Evolutionary conservation across 169 alveolate species (phyloP).

Genomic region (Babesia divergens): DNA sequence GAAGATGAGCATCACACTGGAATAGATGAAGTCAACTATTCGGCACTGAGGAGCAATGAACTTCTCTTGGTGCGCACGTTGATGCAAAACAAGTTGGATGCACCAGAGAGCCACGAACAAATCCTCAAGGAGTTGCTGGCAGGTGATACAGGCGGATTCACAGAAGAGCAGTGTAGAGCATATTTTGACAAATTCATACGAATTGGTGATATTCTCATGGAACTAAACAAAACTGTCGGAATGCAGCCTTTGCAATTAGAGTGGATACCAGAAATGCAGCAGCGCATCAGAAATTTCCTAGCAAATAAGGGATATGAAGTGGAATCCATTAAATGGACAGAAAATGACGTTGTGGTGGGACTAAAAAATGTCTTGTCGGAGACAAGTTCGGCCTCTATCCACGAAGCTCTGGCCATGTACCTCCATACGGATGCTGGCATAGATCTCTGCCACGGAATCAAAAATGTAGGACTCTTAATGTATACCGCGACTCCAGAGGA

Average conservation of each 20-base stretch:
- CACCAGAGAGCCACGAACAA: conserved; percentile 15
- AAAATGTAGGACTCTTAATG: conserved; percentile 1
- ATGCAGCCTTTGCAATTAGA: conserved; percentile 36
- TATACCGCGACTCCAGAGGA: conserved; percentile 12
- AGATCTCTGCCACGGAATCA: neutral
- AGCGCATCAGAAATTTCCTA: conserved; percentile 13
- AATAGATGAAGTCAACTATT: conserved; percentile 26
- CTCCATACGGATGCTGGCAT: conserved; percentile 1
- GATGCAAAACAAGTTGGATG: conserved; percentile 32
- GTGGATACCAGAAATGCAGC: conserved; percentile 46
- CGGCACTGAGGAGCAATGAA: conserved; percentile 27
- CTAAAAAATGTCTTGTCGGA: conserved; percentile 26
- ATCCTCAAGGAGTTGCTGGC: conserved; percentile 10
- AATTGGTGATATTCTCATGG: conserved; percentile 32
- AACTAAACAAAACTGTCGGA: conserved; percentile 19
- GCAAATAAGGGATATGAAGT: conserved; percentile 1
- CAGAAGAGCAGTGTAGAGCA: conserved; percentile 16
- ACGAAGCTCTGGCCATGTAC: neutral
- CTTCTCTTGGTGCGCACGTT: conserved; percentile 4
- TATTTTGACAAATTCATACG: conserved; percentile 31
- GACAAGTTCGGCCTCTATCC: neutral
- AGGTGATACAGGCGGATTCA: conserved; percentile 18
- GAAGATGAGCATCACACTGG: conserved; percentile 25
- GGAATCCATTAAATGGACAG: conserved; percentile 48
- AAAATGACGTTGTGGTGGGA: conserved; percentile 8